Conservation (phyloP, 2,329 filamentous ascomycete species). For the Colletotrichum musicola region DNA sequence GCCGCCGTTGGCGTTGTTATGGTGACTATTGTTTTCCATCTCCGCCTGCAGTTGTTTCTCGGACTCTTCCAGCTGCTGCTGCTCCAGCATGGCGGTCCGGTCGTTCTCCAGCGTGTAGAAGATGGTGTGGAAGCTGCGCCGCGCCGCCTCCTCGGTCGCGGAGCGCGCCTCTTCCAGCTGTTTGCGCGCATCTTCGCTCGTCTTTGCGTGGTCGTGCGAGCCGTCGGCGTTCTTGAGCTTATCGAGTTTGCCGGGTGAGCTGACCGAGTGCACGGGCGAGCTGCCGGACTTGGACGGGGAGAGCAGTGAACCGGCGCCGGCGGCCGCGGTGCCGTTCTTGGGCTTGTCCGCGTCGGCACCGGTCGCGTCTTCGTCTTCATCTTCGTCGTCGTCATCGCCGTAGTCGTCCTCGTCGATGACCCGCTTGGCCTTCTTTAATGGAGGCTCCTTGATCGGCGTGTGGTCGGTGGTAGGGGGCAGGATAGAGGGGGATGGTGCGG, state of each 20-base stretch:
- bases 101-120: slow-evolving; percentile 98
- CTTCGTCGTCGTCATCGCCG: slow-evolving; percentile 85
- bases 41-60: slow-evolving; percentile 97
- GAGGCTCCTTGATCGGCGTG: slow-evolving; percentile 69
- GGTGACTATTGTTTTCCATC: slow-evolving; percentile 77
- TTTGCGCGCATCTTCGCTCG: slow-evolving; percentile 90
- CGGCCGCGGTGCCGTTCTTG: slow-evolving; percentile 63
- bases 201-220: slow-evolving; percentile 70
- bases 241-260: slow-evolving; percentile 69
- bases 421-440: slow-evolving; percentile 80
- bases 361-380: slow-evolving; percentile 73
- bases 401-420: slow-evolving; percentile 89
- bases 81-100: slow-evolving; percentile 95
- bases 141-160: slow-evolving; percentile 89
- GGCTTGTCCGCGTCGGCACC: slow-evolving; percentile 67
- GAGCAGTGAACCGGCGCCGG: slow-evolving; percentile 69
- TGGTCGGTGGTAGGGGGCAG: slow-evolving; percentile 71
- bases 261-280: slow-evolving; percentile 73
- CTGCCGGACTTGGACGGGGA: slow-evolving; percentile 79
- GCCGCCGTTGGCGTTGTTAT: slow-evolving; percentile 61
- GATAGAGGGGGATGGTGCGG: slow-evolving; percentile 53
- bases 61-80: slow-evolving; percentile 95
- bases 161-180: slow-evolving; percentile 93
- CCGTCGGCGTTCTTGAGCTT: slow-evolving; percentile 65
- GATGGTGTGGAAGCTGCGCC: slow-evolving; percentile 90